Evolutionary conservation across 768 basidiomycete species (phyloP).

Genomic region (Russula vinacea): DNA sequence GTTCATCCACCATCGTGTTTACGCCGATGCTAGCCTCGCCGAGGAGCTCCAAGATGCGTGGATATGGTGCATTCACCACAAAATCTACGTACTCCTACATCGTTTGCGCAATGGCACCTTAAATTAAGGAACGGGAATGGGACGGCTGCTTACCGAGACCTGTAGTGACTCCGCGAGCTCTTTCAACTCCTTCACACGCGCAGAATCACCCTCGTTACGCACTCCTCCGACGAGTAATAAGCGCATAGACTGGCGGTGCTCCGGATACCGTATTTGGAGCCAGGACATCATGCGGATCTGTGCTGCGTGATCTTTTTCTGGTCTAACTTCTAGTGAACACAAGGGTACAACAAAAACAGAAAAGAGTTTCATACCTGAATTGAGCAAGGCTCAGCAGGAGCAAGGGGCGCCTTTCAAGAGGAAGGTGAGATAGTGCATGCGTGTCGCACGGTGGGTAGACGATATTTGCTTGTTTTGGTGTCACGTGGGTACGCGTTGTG

Average conservation of each 20-base stretch:
- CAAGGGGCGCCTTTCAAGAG: constrained; percentile 52
- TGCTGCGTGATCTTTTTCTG: constrained; percentile 88
- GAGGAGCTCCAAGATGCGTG: constrained; percentile 66
- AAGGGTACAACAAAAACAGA: not conserved
- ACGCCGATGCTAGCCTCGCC: constrained; percentile 77
- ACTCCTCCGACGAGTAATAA: constrained; percentile 83
- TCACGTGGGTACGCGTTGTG: constrained; percentile 7
- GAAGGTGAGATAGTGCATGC: constrained; percentile 57
- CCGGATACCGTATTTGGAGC: constrained; percentile 58
- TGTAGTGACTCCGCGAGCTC: constrained; percentile 57
- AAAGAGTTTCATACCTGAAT: constrained; percentile 62
- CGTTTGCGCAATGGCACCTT: not conserved
- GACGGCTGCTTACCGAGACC: constrained; percentile 49
- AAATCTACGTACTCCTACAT: constrained; percentile 68
- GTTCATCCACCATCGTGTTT: constrained; percentile 97
- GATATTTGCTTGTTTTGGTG: constrained; percentile 41
- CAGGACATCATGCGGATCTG: constrained; percentile 70
- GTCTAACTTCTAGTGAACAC: constrained; percentile 45
- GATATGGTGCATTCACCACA: constrained; percentile 77
- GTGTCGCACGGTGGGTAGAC: constrained; percentile 96
- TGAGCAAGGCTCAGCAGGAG: constrained; percentile 87
- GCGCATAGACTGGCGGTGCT: constrained; percentile 44
- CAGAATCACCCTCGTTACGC: constrained; percentile 72
- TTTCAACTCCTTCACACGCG: constrained; percentile 61
- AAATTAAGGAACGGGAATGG: constrained; percentile 12